Conservation (phyloP, 768 basidiomycete species). For the Roridomyces roridus region DNA sequence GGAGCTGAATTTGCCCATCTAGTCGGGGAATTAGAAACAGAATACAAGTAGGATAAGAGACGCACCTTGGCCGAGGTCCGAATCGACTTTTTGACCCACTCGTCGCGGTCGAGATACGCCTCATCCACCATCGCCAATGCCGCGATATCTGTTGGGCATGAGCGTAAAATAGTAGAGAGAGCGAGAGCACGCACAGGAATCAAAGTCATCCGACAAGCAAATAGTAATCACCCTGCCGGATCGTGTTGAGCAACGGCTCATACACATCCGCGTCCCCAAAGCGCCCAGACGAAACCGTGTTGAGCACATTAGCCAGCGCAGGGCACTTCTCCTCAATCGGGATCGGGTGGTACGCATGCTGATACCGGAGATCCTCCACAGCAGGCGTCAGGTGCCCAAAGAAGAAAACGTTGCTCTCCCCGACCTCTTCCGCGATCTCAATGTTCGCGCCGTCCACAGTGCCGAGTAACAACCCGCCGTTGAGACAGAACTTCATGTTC, state of each 20-base stretch:
- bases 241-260: constrained; percentile 84
- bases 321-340: constrained; percentile 86
- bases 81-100: constrained; percentile 94
- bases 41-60: neutral
- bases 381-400: constrained; percentile 88
- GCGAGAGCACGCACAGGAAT: constrained; percentile 68
- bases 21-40: neutral
- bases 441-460: constrained; percentile 95
- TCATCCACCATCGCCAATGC: constrained; percentile 89
- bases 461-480: constrained; percentile 87
- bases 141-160: constrained; percentile 62
- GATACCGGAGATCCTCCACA: constrained; percentile 86
- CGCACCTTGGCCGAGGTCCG: constrained; percentile 76
- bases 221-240: constrained; percentile 79
- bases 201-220: constrained; percentile 92
- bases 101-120: constrained; percentile 80
- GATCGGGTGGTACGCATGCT: constrained; percentile 83
- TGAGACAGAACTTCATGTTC: constrained; percentile 91
- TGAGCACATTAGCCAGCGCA: constrained; percentile 77
- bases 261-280: constrained; percentile 87
- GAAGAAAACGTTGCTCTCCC: constrained; percentile 93
- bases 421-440: constrained; percentile 96
- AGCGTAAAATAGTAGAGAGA: neutral
- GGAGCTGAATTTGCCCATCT: constrained; percentile 98
- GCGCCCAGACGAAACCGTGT: constrained; percentile 74